These are phyloP conservation scores for Crithidia expoeki DNA, from an alignment of 208 protist species.

Conservation along the genomic window DNA sequence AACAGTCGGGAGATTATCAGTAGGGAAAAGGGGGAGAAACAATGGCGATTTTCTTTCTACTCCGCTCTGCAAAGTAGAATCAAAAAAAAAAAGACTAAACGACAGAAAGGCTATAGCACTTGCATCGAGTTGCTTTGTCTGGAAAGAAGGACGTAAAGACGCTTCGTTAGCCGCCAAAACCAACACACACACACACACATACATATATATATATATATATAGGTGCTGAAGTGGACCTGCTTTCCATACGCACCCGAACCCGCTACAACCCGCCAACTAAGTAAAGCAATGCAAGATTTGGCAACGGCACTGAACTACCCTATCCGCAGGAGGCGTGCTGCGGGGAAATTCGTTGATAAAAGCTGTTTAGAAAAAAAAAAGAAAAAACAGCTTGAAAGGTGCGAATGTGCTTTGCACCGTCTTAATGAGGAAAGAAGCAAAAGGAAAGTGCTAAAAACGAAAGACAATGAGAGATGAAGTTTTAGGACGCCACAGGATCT, in stretches of 20 bases:
- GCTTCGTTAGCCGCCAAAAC: too few species aligned
- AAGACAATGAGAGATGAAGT: background rate
- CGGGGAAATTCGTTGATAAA: too few species aligned
- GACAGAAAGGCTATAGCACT: too few species aligned
- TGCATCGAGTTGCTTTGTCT: too few species aligned
- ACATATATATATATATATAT: too few species aligned
- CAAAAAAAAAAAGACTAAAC: background rate
- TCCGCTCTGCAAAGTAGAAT: too few species aligned
- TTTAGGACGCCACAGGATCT: background rate
- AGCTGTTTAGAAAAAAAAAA: background rate
- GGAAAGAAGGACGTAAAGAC: too few species aligned
- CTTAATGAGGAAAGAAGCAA: background rate
- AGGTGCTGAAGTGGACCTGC: background rate
- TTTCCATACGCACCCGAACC: background rate
- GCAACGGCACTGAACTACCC: background rate
- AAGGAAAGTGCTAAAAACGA: constrained; percentile 12
- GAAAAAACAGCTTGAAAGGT: background rate
- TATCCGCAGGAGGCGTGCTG: too few species aligned
- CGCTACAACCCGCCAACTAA: too few species aligned
- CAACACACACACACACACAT: too few species aligned
- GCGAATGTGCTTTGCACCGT: background rate
- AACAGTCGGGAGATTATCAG: too few species aligned
- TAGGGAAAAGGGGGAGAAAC: background rate
- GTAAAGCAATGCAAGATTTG: background rate
- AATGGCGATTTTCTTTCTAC: too few species aligned